phyloP scores from a whole-genome alignment of 352 stramenopile genomes.

The Pythium aquatile region DNA sequence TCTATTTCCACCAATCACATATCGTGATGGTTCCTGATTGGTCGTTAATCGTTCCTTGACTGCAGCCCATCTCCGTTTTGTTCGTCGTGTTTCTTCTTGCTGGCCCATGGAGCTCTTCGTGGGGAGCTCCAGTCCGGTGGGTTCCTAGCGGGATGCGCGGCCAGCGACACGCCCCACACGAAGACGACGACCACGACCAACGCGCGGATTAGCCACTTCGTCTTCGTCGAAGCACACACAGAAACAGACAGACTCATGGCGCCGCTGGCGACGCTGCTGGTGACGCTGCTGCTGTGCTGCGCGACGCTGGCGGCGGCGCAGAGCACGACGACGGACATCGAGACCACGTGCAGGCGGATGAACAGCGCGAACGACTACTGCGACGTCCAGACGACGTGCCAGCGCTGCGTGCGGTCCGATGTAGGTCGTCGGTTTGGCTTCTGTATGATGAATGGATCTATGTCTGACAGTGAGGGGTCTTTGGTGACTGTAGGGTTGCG shows the following conservation, averaged over 20 bases:
- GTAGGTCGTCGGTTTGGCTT: conserved; percentile 18
- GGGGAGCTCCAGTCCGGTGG: neutral
- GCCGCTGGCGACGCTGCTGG: neutral
- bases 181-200: neutral
- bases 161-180: neutral
- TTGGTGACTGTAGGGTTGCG: conserved; percentile 17
- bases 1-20: neutral
- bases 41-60: too few relatives aligned
- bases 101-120: conserved; percentile 1
- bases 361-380: conserved; percentile 37
- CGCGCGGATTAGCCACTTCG: too few relatives aligned
- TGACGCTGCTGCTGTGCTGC: neutral
- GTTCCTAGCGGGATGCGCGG: neutral
- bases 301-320: neutral
- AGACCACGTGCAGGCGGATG: conserved; percentile 30
- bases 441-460: neutral
- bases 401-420: conserved; percentile 33
- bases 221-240: too few relatives aligned
- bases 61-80: neutral
- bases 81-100: neutral
- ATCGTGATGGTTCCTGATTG: neutral
- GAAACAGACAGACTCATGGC: neutral
- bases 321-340: conserved; percentile 14
- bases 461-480: too few relatives aligned
- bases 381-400: conserved; percentile 42